Evolutionary conservation across 306 rosid species (phyloP).

Genomic region (Senna siamea): DNA sequence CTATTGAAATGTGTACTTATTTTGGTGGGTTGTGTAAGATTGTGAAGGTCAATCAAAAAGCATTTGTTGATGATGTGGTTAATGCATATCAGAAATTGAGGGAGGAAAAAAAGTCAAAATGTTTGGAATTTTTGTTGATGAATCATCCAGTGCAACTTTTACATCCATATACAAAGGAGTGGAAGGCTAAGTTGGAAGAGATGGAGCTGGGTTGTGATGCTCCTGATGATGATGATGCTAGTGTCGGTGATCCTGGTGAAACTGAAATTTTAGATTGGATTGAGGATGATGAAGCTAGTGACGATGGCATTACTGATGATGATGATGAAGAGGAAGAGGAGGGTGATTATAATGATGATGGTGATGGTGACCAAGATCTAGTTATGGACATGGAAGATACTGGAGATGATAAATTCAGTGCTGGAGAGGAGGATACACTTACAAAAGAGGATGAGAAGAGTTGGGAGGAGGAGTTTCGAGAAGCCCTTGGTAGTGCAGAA

Average conservation of each 20-base stretch:
- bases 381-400: slow-evolving; percentile 55
- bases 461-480: slow-evolving; percentile 68
- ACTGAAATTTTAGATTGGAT: slow-evolving; percentile 80
- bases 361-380: slow-evolving; percentile 38
- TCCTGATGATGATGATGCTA: slow-evolving; percentile 59
- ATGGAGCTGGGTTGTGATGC: slow-evolving; percentile 95
- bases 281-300: slow-evolving; percentile 51
- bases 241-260: slow-evolving; percentile 44
- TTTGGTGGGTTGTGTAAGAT: slow-evolving; percentile 88
- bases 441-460: slow-evolving; percentile 42
- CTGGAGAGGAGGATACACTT: slow-evolving; percentile 39
- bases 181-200: slow-evolving; percentile 97
- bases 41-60: slow-evolving; percentile 76
- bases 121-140: slow-evolving; percentile 73
- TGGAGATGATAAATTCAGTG: slow-evolving; percentile 40
- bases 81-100: slow-evolving; percentile 76
- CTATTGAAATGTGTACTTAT: slow-evolving; percentile 72
- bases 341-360: slow-evolving; percentile 38
- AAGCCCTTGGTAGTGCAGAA: slow-evolving; percentile 60
- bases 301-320: slow-evolving; percentile 4
- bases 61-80: slow-evolving; percentile 92
- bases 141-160: slow-evolving; percentile 79
- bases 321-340: slow-evolving; percentile 39
- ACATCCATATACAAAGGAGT: slow-evolving; percentile 93
- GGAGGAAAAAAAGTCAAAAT: slow-evolving; percentile 80